phyloP scores from a whole-genome alignment of 2,329 filamentous ascomycete species.

The Grosmannia serpens region DNA sequence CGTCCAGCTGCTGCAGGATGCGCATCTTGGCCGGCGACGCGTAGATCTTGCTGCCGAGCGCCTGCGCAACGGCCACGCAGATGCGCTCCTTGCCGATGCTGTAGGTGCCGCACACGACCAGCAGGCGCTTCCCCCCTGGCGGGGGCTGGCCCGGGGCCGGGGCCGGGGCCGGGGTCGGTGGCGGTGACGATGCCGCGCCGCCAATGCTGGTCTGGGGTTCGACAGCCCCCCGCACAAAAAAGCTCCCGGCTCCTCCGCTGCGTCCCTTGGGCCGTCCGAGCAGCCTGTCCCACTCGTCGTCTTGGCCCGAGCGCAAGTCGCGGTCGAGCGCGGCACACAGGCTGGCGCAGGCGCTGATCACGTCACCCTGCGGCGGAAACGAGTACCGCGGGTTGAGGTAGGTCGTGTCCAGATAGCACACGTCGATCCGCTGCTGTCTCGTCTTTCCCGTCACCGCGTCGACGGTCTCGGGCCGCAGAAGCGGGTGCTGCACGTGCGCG shows the following conservation, averaged over 20 bases:
- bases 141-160: not conserved
- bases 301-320: conserved; percentile 23
- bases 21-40: conserved; percentile 72
- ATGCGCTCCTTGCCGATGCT: conserved; percentile 97
- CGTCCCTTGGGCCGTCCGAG: conserved; percentile 22
- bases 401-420: conserved; percentile 94
- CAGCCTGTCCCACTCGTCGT: conserved; percentile 34
- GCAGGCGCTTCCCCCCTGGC: conserved; percentile 50
- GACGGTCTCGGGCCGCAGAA: conserved; percentile 62
- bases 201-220: not conserved
- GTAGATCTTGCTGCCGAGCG: conserved; percentile 79
- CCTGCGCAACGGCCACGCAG: conserved; percentile 81
- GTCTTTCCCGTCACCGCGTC: conserved; percentile 60
- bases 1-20: conserved; percentile 75
- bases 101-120: conserved; percentile 93
- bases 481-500: conserved; percentile 69
- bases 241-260: not conserved
- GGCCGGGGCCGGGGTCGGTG: not conserved
- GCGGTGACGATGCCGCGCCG: not conserved
- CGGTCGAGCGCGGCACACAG: conserved; percentile 53
- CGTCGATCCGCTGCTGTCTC: conserved; percentile 78
- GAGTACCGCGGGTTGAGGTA: conserved; percentile 94
- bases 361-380: conserved; percentile 79
- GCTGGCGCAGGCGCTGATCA: conserved; percentile 77
- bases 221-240: not conserved